Evolutionary conservation across 495 filamentous ascomycete genomes (phyloP), one percentile per base, ranked within the genome.

Genomic region (Penicillium pancosmium): DNA sequence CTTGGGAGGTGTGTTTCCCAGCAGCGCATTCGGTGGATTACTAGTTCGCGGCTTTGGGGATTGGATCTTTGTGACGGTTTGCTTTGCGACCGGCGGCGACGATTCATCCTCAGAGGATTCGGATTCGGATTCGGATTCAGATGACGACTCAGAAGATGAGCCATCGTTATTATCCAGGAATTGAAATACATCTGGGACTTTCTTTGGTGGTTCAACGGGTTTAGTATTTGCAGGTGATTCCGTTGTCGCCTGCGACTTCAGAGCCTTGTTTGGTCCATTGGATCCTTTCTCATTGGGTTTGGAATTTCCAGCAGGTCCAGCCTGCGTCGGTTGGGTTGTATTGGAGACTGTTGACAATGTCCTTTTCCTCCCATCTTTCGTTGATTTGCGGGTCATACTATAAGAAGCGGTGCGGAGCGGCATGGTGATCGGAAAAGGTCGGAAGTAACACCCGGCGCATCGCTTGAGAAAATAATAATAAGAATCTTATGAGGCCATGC

Each of bases 141-240:
- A 38, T 38, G 36, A 38, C 10, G 36, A 38, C 36, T n/a, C 36
- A 11, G 63, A 61, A 16, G 68, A 60, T 2, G 67, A 62, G 5
- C 67, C 66, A 23, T 67, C 67, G 34, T 67, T 63, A 15, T 68
- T 52, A 9, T 78, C 72, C 1, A 80, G 67, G 31, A 72, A 80
- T 47, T 80, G 69, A 59, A 80, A 80, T 9, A 80, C 77, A 60
- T 78, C 72, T 5, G 73, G 73, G 15, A 61, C 54, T 21, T 65
- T 70, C 21, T 64, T 67, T 13, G 65, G 51, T 5, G 67, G 46
- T 40, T 62, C 68, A 11, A 52, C 48, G 0, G 66, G 18, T 50
- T 67, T 70, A 23, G 27, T 31, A 31, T 33, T 43, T 3, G 33
- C 40, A 34, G 52, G 40, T 16, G 51, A 35, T 49, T 54, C 54